A percentile compares a stretch with the other conserved stretches of the same genome.
phyloP scores from a whole-genome alignment of 2,329 filamentous ascomycete genomes.

The Annulohypoxylon truncatum region DNA sequence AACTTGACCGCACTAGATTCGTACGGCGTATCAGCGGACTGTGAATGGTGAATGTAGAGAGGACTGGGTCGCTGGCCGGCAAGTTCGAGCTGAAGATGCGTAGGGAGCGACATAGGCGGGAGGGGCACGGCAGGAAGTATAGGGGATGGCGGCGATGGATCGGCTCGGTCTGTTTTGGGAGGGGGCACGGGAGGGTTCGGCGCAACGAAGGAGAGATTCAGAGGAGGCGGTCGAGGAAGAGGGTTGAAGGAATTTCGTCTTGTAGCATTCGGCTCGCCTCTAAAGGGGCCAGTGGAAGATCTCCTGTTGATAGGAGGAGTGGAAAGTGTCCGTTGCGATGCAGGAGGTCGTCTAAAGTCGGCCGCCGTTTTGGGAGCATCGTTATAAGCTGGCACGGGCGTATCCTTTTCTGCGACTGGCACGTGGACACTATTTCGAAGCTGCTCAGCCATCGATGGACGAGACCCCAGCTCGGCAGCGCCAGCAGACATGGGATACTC shows the following conservation, averaged over 20 bases:
- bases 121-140: slow-evolving; percentile 68
- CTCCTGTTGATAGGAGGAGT: slow-evolving; percentile 63
- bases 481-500: slow-evolving; percentile 54
- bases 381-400: slow-evolving; percentile 47
- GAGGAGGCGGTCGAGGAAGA: slow-evolving; percentile 55
- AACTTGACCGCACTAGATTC: slow-evolving; percentile 94
- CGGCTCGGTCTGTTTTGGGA: slow-evolving; percentile 43
- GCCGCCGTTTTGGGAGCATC: slow-evolving; percentile 42
- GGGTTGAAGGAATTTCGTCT: slow-evolving; percentile 65
- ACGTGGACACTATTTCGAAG: slow-evolving; percentile 43
- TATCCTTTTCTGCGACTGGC: slow-evolving; percentile 25
- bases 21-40: slow-evolving; percentile 74
- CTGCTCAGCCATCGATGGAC: slow-evolving; percentile 51
- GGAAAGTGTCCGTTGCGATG: slow-evolving; percentile 60
- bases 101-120: slow-evolving; percentile 74
- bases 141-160: slow-evolving; percentile 57
- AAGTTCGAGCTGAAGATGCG: slow-evolving; percentile 72
- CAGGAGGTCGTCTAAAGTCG: slow-evolving; percentile 51
- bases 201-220: slow-evolving; percentile 55
- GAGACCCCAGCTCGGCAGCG: slow-evolving; percentile 50
- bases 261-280: slow-evolving; percentile 50
- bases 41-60: slow-evolving; percentile 72
- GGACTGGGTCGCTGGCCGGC: slow-evolving; percentile 71
- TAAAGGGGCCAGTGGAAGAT: slow-evolving; percentile 48
- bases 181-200: slow-evolving; percentile 28